A percentile compares a stretch with the other conserved stretches of the same genome.
Evolutionary conservation across 2,329 filamentous ascomycete genomes (phyloP).

Genomic region (Aschersonia sp.): DNA sequence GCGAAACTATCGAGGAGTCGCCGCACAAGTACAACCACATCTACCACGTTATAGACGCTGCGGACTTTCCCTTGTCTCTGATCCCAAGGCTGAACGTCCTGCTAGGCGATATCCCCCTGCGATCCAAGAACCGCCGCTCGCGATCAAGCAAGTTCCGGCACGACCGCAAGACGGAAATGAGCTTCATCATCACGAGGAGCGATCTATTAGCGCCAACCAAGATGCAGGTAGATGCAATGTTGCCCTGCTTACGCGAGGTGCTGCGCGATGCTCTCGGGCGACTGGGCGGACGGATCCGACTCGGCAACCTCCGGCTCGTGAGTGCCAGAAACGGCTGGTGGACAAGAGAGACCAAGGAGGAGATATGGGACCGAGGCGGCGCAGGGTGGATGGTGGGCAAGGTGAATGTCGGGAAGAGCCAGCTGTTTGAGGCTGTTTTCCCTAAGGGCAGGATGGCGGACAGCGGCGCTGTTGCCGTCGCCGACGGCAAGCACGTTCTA

Average conservation of each 20-base stretch:
- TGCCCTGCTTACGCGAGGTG: constrained; percentile 70
- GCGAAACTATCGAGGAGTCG: constrained; percentile 74
- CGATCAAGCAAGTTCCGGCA: constrained; percentile 48
- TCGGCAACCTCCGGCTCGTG: constrained; percentile 78
- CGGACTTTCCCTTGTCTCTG: constrained; percentile 91
- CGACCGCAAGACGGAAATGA: constrained; percentile 61
- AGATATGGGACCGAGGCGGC: constrained; percentile 71
- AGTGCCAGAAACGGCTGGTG: constrained; percentile 83
- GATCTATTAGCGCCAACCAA: constrained; percentile 78
- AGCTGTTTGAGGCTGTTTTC: constrained; percentile 74
- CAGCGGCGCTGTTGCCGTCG: constrained; percentile 6
- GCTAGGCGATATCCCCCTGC: constrained; percentile 56
- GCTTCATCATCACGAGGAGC: constrained; percentile 79
- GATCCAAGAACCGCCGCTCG: constrained; percentile 68
- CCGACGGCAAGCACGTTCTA: constrained; percentile 9
- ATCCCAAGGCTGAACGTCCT: constrained; percentile 60
- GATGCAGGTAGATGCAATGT: constrained; percentile 67
- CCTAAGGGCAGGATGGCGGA: constrained; percentile 52
- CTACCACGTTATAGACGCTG: constrained; percentile 89
- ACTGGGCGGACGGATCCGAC: constrained; percentile 51
- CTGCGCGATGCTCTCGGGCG: constrained; percentile 63
- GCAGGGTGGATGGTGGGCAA: constrained; percentile 97
- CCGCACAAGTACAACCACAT: constrained; percentile 86
- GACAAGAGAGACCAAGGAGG: constrained; percentile 73
- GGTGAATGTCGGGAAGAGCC: constrained; percentile 93